Conservation (phyloP, 805 yeast genomes). For the Phaffomyces opuntiae region DNA sequence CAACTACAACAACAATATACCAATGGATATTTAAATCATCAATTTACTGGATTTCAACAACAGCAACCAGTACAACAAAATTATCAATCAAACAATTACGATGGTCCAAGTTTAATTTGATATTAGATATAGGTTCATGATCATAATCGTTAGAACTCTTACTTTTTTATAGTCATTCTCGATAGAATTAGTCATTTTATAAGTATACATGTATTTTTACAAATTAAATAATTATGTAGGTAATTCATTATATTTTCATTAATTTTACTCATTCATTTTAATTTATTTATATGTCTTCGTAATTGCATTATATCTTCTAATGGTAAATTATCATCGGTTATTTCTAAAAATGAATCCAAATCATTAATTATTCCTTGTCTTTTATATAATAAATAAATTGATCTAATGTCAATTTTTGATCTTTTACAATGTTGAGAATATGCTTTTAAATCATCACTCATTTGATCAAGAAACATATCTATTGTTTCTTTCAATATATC, state of each 20-base stretch:
- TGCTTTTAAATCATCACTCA: slow-evolving; percentile 22
- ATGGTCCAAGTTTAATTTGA: slow-evolving; percentile 7
- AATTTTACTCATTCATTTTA: background rate
- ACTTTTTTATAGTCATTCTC: too few relatives aligned
- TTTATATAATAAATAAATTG: slow-evolving; percentile 23
- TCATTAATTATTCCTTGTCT: slow-evolving; percentile 23
- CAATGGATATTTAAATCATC: slow-evolving; percentile 7
- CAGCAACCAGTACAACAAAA: background rate
- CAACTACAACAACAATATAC: slow-evolving; percentile 13
- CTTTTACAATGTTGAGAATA: slow-evolving; percentile 29
- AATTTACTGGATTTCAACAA: slow-evolving; percentile 5
- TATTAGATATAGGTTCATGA: too few relatives aligned
- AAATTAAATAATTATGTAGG: background rate
- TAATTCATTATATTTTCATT: background rate
- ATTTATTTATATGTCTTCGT: slow-evolving; percentile 18
- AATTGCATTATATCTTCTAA: slow-evolving; percentile 23
- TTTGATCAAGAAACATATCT: slow-evolving; percentile 23
- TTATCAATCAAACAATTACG: background rate
- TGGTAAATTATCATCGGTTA: slow-evolving; percentile 25
- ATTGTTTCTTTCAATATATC: slow-evolving; percentile 21
- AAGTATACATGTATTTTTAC: background rate
- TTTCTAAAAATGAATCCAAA: slow-evolving; percentile 13
- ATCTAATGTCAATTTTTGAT: slow-evolving; percentile 20
- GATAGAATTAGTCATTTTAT: background rate
- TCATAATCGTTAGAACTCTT: too few relatives aligned